phyloP scores from a whole-genome alignment of 1,139 yeast species.

The Blastobotrys proliferans region DNA sequence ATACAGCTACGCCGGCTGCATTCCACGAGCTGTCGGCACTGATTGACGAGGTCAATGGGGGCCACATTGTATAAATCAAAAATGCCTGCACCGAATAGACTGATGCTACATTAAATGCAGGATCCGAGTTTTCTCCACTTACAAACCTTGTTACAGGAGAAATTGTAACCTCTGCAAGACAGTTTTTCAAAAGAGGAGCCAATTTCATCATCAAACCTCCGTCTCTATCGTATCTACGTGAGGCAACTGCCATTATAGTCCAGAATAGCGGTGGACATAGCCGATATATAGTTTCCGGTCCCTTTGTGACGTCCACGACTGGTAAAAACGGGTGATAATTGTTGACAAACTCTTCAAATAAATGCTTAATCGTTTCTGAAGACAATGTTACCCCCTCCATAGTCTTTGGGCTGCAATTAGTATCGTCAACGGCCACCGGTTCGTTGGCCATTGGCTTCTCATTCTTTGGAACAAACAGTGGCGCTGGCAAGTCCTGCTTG shows the following conservation, averaged over 20 bases:
- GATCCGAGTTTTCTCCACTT: conserved; percentile 59
- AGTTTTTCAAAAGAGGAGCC: conserved; percentile 67
- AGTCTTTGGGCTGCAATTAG: conserved; percentile 57
- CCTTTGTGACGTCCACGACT: conserved; percentile 73
- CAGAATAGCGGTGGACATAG: conserved; percentile 88
- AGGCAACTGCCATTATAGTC: conserved; percentile 84
- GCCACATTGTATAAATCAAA: conserved; percentile 86
- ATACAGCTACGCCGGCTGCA: conserved; percentile 86
- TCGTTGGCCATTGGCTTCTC: conserved; percentile 6
- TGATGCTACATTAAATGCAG: conserved; percentile 76
- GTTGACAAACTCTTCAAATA: conserved; percentile 66
- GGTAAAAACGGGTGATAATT: conserved; percentile 84
- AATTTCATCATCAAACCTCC: conserved; percentile 46
- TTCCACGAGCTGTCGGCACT: conserved; percentile 97
- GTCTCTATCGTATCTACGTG: conserved; percentile 53
- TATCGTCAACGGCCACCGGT: conserved; percentile 13
- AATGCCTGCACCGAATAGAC: conserved; percentile 94
- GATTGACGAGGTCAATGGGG: conserved; percentile 86
- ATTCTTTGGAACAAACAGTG: conserved; percentile 17
- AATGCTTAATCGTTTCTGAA: conserved; percentile 56
- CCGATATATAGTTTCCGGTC: conserved; percentile 74
- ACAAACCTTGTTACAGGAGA: conserved; percentile 83
- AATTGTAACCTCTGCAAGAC: conserved; percentile 81
- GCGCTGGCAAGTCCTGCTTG: conserved; percentile 19
- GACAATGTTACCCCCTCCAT: conserved; percentile 62